Evolutionary conservation across 78 protist genomes (phyloP).

Genomic region (Monocercomonoides exilis): DNA sequence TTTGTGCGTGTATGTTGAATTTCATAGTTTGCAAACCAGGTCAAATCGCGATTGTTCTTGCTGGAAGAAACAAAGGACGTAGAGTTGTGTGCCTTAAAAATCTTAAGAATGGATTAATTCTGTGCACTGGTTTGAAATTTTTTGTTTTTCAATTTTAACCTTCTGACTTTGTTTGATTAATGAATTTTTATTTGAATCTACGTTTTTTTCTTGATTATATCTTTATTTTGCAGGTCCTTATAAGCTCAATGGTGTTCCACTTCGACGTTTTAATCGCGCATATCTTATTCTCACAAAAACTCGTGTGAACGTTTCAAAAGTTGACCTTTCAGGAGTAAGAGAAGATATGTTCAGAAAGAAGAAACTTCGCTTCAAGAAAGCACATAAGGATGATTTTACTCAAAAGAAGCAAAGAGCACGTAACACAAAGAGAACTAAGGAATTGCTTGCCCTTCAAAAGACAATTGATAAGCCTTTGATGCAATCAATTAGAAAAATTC

Average conservation of each 20-base stretch:
- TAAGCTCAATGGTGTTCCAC: constrained; percentile 36
- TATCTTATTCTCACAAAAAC: constrained; percentile 31
- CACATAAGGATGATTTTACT: constrained; percentile 2
- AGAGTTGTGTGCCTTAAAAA: constrained; percentile 15
- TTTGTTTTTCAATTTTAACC: too few species aligned
- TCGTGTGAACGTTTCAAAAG: background rate
- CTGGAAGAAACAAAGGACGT: constrained; percentile 19
- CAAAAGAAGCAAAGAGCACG: background rate
- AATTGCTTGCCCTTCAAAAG: constrained; percentile 6
- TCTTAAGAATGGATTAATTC: background rate
- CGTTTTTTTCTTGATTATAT: too few species aligned
- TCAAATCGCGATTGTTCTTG: constrained; percentile 1
- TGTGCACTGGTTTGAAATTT: constrained; percentile 4
- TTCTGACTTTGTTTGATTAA: too few species aligned
- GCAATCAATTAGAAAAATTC: constrained; percentile 1
- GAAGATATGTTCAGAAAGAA: background rate
- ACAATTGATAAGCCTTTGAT: constrained; percentile 17
- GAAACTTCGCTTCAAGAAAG: background rate
- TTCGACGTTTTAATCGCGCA: constrained; percentile 29
- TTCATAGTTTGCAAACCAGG: too few species aligned
- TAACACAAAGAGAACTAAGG: background rate
- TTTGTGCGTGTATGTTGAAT: too few species aligned
- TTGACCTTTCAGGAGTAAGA: background rate
- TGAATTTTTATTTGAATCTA: too few species aligned
- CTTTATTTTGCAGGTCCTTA: constrained; percentile 26